Base-by-base conservation (phyloP, 2,329 filamentous ascomycete species). In the Trichoderma harzianum region DNA sequence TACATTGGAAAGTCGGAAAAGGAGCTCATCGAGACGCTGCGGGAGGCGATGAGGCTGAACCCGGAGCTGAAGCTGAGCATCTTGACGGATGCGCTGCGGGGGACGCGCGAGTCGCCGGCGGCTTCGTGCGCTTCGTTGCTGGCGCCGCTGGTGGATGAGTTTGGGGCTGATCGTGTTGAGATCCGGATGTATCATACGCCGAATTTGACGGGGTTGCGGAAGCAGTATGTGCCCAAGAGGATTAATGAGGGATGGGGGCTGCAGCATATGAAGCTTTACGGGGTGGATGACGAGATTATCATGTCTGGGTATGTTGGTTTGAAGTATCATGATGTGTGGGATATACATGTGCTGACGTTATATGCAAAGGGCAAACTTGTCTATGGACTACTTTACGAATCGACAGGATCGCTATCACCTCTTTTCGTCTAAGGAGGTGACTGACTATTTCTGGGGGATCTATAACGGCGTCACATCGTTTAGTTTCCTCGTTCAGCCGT, bases 221-320 rank as follows among this genome's bases (percentile, higher is more conserved):
- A 98, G 83, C 90, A 91, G 77, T 85, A 93, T 75, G 89, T 98
- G 2, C 96, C 96, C 0, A 93, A 90, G 78, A 88, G 96, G 24
- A 95, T 99, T 79, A 99, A 99, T 76, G 96, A 99, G 83, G 96
- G 96, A 21, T 99, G 96, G 96, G 96, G 96, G 1, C 83, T 99
- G 73, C 96, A 99, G 80, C 96, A 99, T 79, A 99, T 99, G 95
- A 99, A 99, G 86, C 86, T 99, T 0, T 99, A 99, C 77, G 96
- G 96, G 0, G 85, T 97, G 26, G 96, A 99, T 77, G 94, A 99
- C 78, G 94, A 97, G 80, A 92, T 99, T 72, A 95, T 99, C 75
- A 89, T 99, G 77, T 97, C 95, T 8, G 95, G 94, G 89, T 93
- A 87, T 74, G 84, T 71, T 69, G 65, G 24, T 6, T 26, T 14